phyloP scores from a whole-genome alignment of 768 basidiomycete species.

The Hortiboletus flavorubellus region DNA sequence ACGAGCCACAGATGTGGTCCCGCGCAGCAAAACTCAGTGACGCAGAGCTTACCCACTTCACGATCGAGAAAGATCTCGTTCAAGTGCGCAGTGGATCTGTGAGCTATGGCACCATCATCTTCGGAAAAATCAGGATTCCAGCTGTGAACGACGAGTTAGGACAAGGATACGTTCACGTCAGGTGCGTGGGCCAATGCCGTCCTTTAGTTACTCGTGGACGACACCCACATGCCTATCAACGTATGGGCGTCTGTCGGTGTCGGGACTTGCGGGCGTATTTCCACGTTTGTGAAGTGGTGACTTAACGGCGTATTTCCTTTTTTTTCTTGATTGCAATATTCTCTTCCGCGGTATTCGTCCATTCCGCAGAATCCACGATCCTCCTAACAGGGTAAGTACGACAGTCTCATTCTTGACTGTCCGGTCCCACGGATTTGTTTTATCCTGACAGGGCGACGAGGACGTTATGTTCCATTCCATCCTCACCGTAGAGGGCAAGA shows the following conservation, averaged over 20 bases:
- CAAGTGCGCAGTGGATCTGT: slow-evolving; percentile 52
- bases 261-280: slow-evolving; percentile 4
- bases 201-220: not conserved
- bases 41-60: slow-evolving; percentile 49
- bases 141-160: slow-evolving; percentile 59
- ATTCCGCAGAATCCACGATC: slow-evolving; percentile 63
- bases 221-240: slow-evolving; percentile 1
- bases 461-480: slow-evolving; percentile 73
- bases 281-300: slow-evolving; percentile 5
- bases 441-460: slow-evolving; percentile 48
- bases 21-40: slow-evolving; percentile 53
- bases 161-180: slow-evolving; percentile 66
- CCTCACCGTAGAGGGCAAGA: slow-evolving; percentile 55
- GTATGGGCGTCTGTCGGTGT: slow-evolving; percentile 9
- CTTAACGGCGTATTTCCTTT: slow-evolving; percentile 9
- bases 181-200: slow-evolving; percentile 40
- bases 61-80: slow-evolving; percentile 42
- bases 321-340: not conserved
- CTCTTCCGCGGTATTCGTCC: not conserved
- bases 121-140: slow-evolving; percentile 75
- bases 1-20: slow-evolving; percentile 60
- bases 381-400: slow-evolving; percentile 59
- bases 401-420: not conserved
- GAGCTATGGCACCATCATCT: slow-evolving; percentile 66
- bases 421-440: slow-evolving; percentile 7